Percentiles rank a stretch among this genome's conserved stretches.
Conservation (phyloP, 345 rosid species). For the Pistacia atlantica region DNA sequence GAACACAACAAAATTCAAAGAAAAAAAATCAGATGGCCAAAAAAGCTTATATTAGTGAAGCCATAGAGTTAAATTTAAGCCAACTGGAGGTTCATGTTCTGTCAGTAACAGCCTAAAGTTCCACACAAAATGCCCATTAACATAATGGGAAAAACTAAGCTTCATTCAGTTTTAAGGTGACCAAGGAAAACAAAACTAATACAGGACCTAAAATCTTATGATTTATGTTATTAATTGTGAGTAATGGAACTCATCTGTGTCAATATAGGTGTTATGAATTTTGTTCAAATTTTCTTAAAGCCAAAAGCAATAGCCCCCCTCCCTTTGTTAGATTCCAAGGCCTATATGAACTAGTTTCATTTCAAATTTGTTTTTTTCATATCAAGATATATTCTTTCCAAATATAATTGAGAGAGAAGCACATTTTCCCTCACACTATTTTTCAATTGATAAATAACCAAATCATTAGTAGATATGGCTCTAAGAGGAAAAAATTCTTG, state of each 20-base stretch:
- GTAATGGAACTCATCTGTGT: neutral
- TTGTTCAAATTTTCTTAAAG: neutral
- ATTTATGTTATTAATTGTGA: neutral
- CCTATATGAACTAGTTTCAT: neutral
- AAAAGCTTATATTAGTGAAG: neutral
- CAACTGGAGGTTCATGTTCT: neutral
- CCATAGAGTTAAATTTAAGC: neutral
- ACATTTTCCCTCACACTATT: neutral
- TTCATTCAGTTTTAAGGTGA: neutral
- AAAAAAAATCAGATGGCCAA: neutral
- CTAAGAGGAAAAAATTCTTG: neutral
- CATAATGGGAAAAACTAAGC: neutral
- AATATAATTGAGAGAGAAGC: neutral
- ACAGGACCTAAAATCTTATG: neutral
- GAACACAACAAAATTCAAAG: neutral
- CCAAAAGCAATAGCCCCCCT: neutral
- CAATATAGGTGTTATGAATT: neutral
- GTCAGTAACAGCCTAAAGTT: neutral
- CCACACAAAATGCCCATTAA: neutral
- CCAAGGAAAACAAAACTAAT: neutral
- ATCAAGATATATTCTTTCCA: neutral
- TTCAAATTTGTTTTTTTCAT: neutral
- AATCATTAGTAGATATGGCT: neutral
- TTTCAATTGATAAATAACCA: neutral
- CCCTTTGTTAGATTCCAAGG: neutral